Evolutionary conservation across 2,329 filamentous ascomycete genomes (phyloP).

Genomic region (Hypoxylon sp.): DNA sequence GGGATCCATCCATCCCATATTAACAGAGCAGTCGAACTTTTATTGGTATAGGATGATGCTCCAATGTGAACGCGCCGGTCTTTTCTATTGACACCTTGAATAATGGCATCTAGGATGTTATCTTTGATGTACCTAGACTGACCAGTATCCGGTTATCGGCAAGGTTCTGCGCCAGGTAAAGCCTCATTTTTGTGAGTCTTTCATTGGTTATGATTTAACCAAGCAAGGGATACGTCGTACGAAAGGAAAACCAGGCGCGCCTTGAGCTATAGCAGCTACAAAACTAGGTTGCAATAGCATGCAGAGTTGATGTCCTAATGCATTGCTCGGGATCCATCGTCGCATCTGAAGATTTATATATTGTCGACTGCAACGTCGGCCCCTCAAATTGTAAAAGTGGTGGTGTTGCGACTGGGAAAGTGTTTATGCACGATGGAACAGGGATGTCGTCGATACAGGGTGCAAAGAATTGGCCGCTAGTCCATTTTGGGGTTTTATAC

Average conservation of each 20-base stretch:
- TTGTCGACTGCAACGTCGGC: conserved; percentile 22
- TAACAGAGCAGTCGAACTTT: background rate
- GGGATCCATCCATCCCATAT: conserved; percentile 17
- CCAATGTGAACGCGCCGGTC: background rate
- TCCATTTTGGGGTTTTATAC: conserved; percentile 16
- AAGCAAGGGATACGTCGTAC: conserved; percentile 2
- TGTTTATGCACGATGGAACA: conserved; percentile 31
- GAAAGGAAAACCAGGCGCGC: conserved; percentile 1
- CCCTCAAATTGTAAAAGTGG: conserved; percentile 19
- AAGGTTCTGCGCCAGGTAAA: background rate
- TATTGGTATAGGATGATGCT: background rate
- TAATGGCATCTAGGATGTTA: too few species aligned
- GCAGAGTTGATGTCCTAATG: conserved; percentile 6
- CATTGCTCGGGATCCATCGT: conserved; percentile 11
- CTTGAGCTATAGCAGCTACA: background rate
- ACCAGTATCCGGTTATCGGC: background rate
- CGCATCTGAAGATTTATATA: conserved; percentile 5
- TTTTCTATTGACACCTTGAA: background rate
- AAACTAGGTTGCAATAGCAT: background rate
- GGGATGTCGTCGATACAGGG: conserved; percentile 28
- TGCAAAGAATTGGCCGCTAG: conserved; percentile 23
- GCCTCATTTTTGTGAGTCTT: background rate
- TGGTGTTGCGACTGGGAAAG: conserved; percentile 18
- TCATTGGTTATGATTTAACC: background rate
- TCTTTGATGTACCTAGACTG: background rate